Conservation (phyloP, 768 basidiomycete genomes). For the Xerocomellus dryophilus region DNA sequence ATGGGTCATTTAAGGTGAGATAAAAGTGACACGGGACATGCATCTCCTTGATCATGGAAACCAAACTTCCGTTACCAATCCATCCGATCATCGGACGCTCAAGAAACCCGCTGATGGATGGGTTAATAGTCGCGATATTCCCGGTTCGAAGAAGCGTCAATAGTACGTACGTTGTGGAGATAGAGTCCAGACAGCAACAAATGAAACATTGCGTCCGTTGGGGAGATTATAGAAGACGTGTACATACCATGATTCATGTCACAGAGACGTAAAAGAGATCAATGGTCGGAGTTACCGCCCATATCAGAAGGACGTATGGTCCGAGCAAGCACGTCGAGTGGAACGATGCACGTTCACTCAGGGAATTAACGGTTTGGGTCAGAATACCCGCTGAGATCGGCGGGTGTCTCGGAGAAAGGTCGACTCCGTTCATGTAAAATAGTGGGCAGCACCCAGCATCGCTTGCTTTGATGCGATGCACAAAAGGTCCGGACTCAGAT, state of each 20-base stretch:
- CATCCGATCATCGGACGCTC: conserved; percentile 18
- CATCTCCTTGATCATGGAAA: conserved; percentile 15
- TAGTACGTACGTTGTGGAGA: conserved; percentile 22
- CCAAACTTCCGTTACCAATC: conserved; percentile 6
- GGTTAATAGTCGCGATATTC: conserved; percentile 5
- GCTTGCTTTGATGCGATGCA: neutral
- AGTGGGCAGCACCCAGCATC: neutral
- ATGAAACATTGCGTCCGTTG: conserved; percentile 7
- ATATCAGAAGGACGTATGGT: neutral
- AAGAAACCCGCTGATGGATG: conserved; percentile 15
- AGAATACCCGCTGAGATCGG: conserved; percentile 7
- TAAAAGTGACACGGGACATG: conserved; percentile 16
- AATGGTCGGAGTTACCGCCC: conserved; percentile 4
- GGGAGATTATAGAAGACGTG: conserved; percentile 4
- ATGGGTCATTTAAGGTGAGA: conserved; percentile 18
- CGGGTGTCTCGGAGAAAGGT: conserved; percentile 3
- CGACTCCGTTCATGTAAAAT: conserved; percentile 1
- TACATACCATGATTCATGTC: conserved; percentile 11
- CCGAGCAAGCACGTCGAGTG: neutral
- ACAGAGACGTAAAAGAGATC: conserved; percentile 15
- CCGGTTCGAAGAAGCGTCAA: conserved; percentile 11
- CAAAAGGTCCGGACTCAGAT: neutral
- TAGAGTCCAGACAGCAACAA: conserved; percentile 8
- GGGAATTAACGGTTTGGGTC: neutral
- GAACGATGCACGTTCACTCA: conserved; percentile 1